Conservation (phyloP, 2,329 filamentous ascomycete species). For the Epicoccum sorghinum region DNA sequence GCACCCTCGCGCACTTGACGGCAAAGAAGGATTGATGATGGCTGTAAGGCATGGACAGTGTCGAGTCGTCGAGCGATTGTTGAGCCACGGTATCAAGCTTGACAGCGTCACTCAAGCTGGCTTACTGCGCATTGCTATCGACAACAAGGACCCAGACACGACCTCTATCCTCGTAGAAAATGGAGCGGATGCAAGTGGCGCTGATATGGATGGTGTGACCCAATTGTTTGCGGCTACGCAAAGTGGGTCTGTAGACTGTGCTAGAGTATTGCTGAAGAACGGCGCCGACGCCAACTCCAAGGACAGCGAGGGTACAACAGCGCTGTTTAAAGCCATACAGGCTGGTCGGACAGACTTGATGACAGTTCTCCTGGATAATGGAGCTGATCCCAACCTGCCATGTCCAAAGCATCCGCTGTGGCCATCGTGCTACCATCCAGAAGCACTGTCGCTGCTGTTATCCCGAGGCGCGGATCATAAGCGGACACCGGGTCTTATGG, state of each 20-base stretch:
- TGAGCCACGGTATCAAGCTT: conserved; percentile 40
- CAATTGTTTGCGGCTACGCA: conserved; percentile 37
- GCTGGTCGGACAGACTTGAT: conserved; percentile 63
- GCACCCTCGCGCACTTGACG: conserved; percentile 23
- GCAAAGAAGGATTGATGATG: conserved; percentile 52
- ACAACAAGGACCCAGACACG: conserved; percentile 21
- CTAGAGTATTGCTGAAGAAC: conserved; percentile 49
- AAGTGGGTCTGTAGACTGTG: conserved; percentile 47
- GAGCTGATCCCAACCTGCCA: conserved; percentile 70
- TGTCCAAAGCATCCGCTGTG: conserved; percentile 73
- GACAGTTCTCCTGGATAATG: conserved; percentile 59
- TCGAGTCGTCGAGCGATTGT: conserved; percentile 54
- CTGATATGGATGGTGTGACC: conserved; percentile 36
- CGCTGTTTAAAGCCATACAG: conserved; percentile 67
- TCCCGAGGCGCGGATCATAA: conserved; percentile 64
- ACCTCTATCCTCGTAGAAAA: conserved; percentile 34
- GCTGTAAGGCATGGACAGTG: conserved; percentile 69
- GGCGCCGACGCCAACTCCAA: conserved; percentile 45
- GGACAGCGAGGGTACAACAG: conserved; percentile 64
- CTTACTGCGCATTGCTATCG: not conserved
- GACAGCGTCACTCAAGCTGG: not conserved
- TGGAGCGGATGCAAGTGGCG: conserved; percentile 38
- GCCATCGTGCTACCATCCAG: conserved; percentile 65
- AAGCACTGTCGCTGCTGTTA: conserved; percentile 66
- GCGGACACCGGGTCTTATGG: conserved; percentile 68